Conservation (phyloP, 805 yeast genomes). For the Blastobotrys mokoenaii region DNA sequence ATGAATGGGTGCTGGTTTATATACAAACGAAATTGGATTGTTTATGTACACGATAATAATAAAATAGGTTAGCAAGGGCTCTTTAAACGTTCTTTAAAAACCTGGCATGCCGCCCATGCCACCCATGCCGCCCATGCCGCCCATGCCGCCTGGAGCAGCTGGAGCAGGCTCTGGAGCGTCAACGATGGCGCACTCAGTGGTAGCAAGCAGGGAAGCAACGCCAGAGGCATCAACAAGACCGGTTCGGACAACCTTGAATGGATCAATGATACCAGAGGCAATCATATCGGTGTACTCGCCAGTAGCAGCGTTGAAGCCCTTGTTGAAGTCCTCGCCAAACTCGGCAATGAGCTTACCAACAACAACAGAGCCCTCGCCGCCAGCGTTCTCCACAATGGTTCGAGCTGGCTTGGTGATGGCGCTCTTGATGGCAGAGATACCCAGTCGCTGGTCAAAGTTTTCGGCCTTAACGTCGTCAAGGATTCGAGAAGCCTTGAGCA, state of each 20-base stretch:
- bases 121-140: constrained; percentile 33
- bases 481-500: constrained; percentile 79
- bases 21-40: no score
- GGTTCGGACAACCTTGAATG: constrained; percentile 94
- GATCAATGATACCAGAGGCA: constrained; percentile 95
- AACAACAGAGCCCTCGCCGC: constrained; percentile 94
- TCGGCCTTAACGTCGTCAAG: constrained; percentile 63
- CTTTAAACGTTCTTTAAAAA: constrained; percentile 15
- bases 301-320: constrained; percentile 86
- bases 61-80: no score
- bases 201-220: constrained; percentile 93
- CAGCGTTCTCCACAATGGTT: constrained; percentile 93
- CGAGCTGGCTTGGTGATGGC: constrained; percentile 95
- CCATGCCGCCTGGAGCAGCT: constrained; percentile 44
- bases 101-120: constrained; percentile 30
- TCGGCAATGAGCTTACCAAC: constrained; percentile 72
- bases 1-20: no score
- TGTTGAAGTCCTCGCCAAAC: constrained; percentile 64
- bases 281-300: constrained; percentile 95
- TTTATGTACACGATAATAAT: no score
- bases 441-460: constrained; percentile 94
- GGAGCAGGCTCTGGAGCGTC: constrained; percentile 78
- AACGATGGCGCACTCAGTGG: constrained; percentile 97
- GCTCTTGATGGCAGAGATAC: constrained; percentile 85
- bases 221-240: constrained; percentile 96